These are phyloP conservation scores for Dianthus caryophyllus DNA, from an alignment of 148 eudicot genomes.

Conservation along the genomic window DNA sequence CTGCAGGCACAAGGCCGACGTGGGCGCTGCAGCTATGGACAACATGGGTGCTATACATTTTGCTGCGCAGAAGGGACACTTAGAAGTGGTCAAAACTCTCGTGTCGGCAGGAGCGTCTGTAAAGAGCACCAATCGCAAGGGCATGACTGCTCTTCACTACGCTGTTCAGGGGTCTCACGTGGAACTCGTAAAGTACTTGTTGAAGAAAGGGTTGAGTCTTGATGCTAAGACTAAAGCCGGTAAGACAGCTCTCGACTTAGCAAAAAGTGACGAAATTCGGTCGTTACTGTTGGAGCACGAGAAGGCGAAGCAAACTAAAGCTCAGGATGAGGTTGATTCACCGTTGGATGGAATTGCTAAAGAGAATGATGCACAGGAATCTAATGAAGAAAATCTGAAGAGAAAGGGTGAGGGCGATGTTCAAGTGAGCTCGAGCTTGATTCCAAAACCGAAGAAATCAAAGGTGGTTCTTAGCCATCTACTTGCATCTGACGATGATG, in stretches of 20 bases:
- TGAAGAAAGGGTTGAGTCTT: constrained; percentile 67
- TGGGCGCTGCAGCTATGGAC: constrained; percentile 94
- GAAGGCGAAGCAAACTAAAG: constrained; percentile 28
- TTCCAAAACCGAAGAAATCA: constrained; percentile 49
- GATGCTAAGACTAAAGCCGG: constrained; percentile 75
- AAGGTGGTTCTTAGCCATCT: constrained; percentile 70
- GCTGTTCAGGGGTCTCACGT: constrained; percentile 85
- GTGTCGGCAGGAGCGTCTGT: constrained; percentile 62
- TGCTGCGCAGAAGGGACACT: constrained; percentile 90
- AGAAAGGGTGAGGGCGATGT: constrained; percentile 44
- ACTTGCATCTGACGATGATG: constrained; percentile 72
- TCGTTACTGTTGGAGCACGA: constrained; percentile 44
- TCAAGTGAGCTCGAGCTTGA: constrained; percentile 19
- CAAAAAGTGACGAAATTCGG: constrained; percentile 67
- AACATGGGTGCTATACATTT: constrained; percentile 96
- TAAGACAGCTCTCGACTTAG: constrained; percentile 71
- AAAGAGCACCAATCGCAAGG: constrained; percentile 74
- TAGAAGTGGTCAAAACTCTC: constrained; percentile 68
- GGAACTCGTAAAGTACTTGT: constrained; percentile 74
- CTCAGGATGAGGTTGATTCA: constrained; percentile 17
- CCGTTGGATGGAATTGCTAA: constrained; percentile 21
- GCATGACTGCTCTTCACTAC: constrained; percentile 87
- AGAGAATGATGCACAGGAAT: constrained; percentile 25
- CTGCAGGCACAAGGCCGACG: constrained; percentile 87
- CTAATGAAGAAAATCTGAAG: constrained; percentile 39